phyloP scores from a whole-genome alignment of 1,284 basidiomycete genomes.

The Apiotrichum siamense region DNA sequence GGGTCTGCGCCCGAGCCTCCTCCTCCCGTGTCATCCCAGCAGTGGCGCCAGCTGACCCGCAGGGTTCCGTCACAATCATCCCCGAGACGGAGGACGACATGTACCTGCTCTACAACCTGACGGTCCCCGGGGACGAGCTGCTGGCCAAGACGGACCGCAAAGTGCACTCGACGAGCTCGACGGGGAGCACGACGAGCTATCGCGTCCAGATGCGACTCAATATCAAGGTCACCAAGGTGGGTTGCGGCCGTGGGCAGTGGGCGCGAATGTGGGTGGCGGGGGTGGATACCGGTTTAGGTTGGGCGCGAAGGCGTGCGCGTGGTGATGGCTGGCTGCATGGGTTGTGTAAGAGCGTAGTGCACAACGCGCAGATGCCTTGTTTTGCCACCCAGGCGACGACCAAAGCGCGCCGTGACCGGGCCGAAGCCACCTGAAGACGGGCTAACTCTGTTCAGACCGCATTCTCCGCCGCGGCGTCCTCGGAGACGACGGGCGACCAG shows the following conservation, averaged over 20 bases:
- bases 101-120: slow-evolving; percentile 99
- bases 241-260: background rate
- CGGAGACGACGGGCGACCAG: slow-evolving; percentile 48
- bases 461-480: slow-evolving; percentile 60
- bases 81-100: slow-evolving; percentile 97
- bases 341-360: no score
- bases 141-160: slow-evolving; percentile 83
- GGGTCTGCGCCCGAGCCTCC: background rate
- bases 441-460: slow-evolving; percentile 46
- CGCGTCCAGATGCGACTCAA: slow-evolving; percentile 82
- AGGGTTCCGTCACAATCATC: slow-evolving; percentile 84
- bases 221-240: slow-evolving; percentile 61
- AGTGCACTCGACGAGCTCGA: slow-evolving; percentile 67
- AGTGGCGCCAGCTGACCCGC: slow-evolving; percentile 6
- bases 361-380: no score
- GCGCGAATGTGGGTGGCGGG: background rate
- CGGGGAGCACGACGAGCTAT: slow-evolving; percentile 88
- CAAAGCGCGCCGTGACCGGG: no score
- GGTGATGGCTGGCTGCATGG: no score
- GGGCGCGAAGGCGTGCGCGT: no score
- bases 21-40: background rate
- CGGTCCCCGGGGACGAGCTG: slow-evolving; percentile 80
- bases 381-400: no score
- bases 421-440: background rate
- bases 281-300: background rate